Evolutionary conservation across 2,329 filamentous ascomycete species (phyloP), one percentile per base, ranked within the genome.

Genomic region (Aspergillus sp.): DNA sequence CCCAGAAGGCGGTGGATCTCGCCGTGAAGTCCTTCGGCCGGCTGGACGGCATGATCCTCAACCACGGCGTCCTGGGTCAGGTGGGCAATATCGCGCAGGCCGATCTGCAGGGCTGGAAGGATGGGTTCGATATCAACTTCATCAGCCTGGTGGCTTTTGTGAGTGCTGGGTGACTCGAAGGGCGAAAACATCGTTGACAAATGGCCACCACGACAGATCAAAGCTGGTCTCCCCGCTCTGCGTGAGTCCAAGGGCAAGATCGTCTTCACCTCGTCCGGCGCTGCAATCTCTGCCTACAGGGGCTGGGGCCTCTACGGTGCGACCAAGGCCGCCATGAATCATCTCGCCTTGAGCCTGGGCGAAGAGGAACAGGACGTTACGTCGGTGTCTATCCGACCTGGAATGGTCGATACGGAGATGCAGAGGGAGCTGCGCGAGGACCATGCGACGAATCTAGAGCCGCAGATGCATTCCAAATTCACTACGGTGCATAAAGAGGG

Each of bases 31-130:
- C 72, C 0, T 96, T 85, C 56, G 80, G 79, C 7, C 68, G 66
- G 30, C 61, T 98, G 4, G 86, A 98, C 53, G 82, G 79, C 1
- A 56, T 98, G 27, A 75, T 98, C 8, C 65, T 96, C 40, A 96
- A 96, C 58, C 91, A 98, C 54, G 88, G 86, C 13, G 68, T 78
- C 1, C 63, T 98, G 27, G 72, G 77, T n/a, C 82, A 86, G 1
- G 78, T 93, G 26, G 75, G 74, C 31, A 75, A 74, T 36, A 64
- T 96, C 27, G 75, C 65, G 3, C 74, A 89, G 34, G 69, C 72
- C 11, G 72, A 74, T n/a, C 52, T 77, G 0, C 76, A 82, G 24
- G 79, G 82, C 39, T 95, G 88, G 84, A 80, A 77, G 49, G 60
- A 64, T 2, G 67, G 73, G 6, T 95, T 86, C 58, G 80, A 93